A percentile compares a stretch with the other conserved stretches of the same genome.
These are phyloP conservation scores for Lecanicillium sp. DNA, from an alignment of 2,329 filamentous ascomycete species.

Conservation along the genomic window DNA sequence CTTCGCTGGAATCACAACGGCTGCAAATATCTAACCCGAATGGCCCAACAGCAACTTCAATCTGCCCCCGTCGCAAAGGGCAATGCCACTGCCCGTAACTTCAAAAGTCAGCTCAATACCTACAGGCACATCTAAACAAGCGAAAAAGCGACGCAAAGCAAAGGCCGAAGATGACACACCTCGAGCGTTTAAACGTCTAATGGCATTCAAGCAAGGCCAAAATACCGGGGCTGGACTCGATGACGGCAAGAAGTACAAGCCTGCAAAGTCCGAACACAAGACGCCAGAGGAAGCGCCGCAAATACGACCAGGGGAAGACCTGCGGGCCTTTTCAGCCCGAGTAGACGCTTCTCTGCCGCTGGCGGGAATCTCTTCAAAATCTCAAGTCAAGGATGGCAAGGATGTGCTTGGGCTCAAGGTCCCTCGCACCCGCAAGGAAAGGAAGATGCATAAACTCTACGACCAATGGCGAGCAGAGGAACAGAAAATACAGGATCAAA, in stretches of 20 bases:
- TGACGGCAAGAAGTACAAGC: conserved; percentile 44
- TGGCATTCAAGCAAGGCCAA: conserved; percentile 62
- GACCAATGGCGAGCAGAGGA: conserved; percentile 68
- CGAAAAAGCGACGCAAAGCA: conserved; percentile 36
- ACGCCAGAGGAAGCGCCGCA: conserved; percentile 40
- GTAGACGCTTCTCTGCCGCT: conserved; percentile 82
- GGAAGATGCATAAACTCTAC: conserved; percentile 71
- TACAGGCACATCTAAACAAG: conserved; percentile 28
- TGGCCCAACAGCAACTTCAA: conserved; percentile 31
- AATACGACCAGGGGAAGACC: conserved; percentile 74
- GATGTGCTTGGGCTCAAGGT: conserved; percentile 59
- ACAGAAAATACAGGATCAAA: conserved; percentile 51
- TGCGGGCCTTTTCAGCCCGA: conserved; percentile 72
- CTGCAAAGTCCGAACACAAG: conserved; percentile 15
- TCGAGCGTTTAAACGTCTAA: conserved; percentile 76
- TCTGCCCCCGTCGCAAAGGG: conserved; percentile 39
- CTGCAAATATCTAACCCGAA: conserved; percentile 11
- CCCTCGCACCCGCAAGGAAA: conserved; percentile 73
- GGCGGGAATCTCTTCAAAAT: conserved; percentile 57
- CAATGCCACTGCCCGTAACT: conserved; percentile 41
- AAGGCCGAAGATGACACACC: conserved; percentile 69
- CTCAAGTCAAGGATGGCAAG: conserved; percentile 46
- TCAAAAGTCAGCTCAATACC: conserved; percentile 24
- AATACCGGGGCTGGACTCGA: conserved; percentile 58
- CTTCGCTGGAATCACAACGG: not conserved